Base-by-base conservation (phyloP, 208 protist species). In the Leptomonas pyrrhocoris region DNA sequence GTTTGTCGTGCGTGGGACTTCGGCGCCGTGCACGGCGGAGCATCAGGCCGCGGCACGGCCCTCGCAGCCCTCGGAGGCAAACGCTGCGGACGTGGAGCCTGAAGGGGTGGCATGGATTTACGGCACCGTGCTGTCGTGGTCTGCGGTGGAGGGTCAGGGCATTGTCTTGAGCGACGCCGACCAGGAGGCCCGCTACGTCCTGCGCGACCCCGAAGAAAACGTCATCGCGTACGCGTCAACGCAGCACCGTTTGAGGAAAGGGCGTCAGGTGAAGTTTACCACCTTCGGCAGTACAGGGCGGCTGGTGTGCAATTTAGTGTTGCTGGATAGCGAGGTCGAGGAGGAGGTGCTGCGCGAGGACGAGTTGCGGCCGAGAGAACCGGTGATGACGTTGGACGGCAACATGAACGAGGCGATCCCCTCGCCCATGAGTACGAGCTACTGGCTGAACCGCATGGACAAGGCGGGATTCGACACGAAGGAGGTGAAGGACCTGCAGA, bases 381-480 rank as follows among this genome's bases (percentile, higher is more conserved):
- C 64, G 42, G 65, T 71, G 43, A 53, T 87, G n/a, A 80, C 77
- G 51, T 42, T 88, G 46, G 92, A 93, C 28, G 85, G 87, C 42
- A 87, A 92, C 73, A 73, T 79, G 49, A 79, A 89, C 55, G 89
- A 96, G 77, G 92, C 92, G 25, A 87, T 94, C 25, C 86, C 89
- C 12, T 93, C 87, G 0, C 92, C 92, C 1, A 90, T 89, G 86
- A 93, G 88, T 66, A 94, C 89, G 15, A 83, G 79, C 53, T 96
- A 96, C 68, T 96, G 92, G 89, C 75, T 96, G n/a, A 79, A 54
- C 34, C 83, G 89, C 23, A 90, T 94, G 84, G 89, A 94, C 63
- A 83, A 86, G 53, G 83, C 83, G 1, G 92, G 92, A n/a, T 93
- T 86, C 61, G 85, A 96, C 70, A 83, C 84, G 15, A 74, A 66